phyloP scores from a whole-genome alignment of 2,329 filamentous ascomycete species.

The Verruconis gallopava region DNA sequence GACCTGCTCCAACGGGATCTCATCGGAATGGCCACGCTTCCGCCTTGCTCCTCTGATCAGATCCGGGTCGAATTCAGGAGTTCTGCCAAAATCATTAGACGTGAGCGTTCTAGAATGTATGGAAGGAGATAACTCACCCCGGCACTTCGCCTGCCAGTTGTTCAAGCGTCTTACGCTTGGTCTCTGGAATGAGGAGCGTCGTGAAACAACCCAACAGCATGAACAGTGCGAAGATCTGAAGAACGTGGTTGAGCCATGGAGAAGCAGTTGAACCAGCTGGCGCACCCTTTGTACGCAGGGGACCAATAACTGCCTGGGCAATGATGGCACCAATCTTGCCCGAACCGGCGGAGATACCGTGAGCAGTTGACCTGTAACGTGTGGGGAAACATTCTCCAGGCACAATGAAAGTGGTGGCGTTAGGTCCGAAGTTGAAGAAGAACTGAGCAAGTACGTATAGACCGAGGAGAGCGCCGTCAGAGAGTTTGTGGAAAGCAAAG shows the following conservation, averaged over 20 bases:
- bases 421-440: slow-evolving; percentile 42
- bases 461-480: slow-evolving; percentile 28
- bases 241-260: slow-evolving; percentile 59
- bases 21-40: too few species aligned
- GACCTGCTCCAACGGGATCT: too few species aligned
- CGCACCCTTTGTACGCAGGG: slow-evolving; percentile 41
- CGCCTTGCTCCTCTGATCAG: too few species aligned
- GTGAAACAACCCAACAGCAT: slow-evolving; percentile 61
- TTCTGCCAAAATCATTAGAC: too few species aligned
- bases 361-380: slow-evolving; percentile 33
- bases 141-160: slow-evolving; percentile 51
- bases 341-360: slow-evolving; percentile 36
- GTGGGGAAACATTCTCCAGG: slow-evolving; percentile 41
- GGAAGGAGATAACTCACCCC: too few species aligned
- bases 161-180: slow-evolving; percentile 61
- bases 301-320: slow-evolving; percentile 36
- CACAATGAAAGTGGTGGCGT: slow-evolving; percentile 38
- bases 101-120: too few species aligned
- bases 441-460: slow-evolving; percentile 37
- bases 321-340: slow-evolving; percentile 38
- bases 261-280: slow-evolving; percentile 14
- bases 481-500: slow-evolving; percentile 34
- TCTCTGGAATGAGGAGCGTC: slow-evolving; percentile 64
- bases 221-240: slow-evolving; percentile 69
- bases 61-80: too few species aligned